A percentile compares a stretch with the other conserved stretches of the same genome.
phyloP scores from a whole-genome alignment of 2,329 filamentous ascomycete genomes.

The Colletotrichum caudatum region DNA sequence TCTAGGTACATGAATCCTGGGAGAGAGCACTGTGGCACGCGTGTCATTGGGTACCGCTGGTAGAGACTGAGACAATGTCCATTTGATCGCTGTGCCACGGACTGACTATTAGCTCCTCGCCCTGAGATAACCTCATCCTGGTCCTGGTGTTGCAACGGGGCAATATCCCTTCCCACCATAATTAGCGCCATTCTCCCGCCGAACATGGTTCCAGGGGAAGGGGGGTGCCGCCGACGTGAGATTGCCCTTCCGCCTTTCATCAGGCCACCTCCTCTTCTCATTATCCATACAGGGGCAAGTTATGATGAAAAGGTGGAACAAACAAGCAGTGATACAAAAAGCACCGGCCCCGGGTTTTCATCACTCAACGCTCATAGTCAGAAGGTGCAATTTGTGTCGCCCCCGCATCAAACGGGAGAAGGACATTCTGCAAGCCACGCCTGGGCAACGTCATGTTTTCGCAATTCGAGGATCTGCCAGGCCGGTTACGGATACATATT shows the following conservation, averaged over 20 bases:
- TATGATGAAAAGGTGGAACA: neutral
- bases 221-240: conserved; percentile 4
- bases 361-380: conserved; percentile 29
- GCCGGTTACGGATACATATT: neutral
- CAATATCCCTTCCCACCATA: conserved; percentile 20
- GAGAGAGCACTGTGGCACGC: neutral
- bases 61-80: conserved; percentile 19
- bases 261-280: conserved; percentile 19
- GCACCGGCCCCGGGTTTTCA: conserved; percentile 11
- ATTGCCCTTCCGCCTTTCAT: conserved; percentile 26
- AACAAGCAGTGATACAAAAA: neutral
- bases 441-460: conserved; percentile 29
- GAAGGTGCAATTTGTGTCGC: conserved; percentile 21
- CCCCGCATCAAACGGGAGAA: conserved; percentile 16
- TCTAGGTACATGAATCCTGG: neutral
- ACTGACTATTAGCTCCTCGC: neutral
- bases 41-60: neutral
- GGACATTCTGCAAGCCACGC: conserved; percentile 24
- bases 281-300: neutral
- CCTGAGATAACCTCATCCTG: conserved; percentile 19
- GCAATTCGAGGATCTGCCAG: conserved; percentile 2
- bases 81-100: conserved; percentile 4
- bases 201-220: conserved; percentile 35
- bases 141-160: conserved; percentile 14
- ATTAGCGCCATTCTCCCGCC: conserved; percentile 16